Percentiles rank a stretch among this genome's conserved stretches.
phyloP scores from a whole-genome alignment of 805 yeast species.

The Candida hispaniensis region DNA sequence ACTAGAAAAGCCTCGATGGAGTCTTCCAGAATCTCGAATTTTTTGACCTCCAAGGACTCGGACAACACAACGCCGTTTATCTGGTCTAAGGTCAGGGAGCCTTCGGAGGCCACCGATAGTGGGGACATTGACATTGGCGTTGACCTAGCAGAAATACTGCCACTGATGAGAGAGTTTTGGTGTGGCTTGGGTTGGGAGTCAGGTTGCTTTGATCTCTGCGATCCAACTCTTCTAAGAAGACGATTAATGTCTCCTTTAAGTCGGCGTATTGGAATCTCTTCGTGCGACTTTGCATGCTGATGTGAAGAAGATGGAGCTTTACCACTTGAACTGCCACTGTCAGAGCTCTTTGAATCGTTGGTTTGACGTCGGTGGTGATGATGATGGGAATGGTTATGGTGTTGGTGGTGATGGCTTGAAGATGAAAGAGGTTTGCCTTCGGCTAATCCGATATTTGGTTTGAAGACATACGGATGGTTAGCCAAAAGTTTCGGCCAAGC shows the following conservation, averaged over 20 bases:
- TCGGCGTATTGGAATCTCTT: slow-evolving; percentile 24
- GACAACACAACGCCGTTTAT: slow-evolving; percentile 16
- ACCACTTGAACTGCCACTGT: too few species aligned
- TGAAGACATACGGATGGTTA: slow-evolving; percentile 73
- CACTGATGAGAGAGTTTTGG: slow-evolving; percentile 11
- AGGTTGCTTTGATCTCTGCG: slow-evolving; percentile 10
- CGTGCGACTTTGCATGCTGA: slow-evolving; percentile 17
- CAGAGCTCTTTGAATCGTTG: too few species aligned
- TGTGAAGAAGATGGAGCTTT: too few species aligned
- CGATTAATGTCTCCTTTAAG: slow-evolving; percentile 28
- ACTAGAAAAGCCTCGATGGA: slow-evolving; percentile 53
- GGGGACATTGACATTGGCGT: slow-evolving; percentile 12
- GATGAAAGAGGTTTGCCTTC: too few species aligned
- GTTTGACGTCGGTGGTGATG: too few species aligned
- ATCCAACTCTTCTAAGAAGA: slow-evolving; percentile 20
- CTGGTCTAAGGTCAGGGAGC: slow-evolving; percentile 16
- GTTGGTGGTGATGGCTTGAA: too few species aligned
- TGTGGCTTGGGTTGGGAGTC: slow-evolving; percentile 11
- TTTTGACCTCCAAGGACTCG: slow-evolving; percentile 19
- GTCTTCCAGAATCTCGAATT: slow-evolving; percentile 35
- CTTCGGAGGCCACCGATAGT: slow-evolving; percentile 14
- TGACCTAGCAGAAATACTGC: slow-evolving; percentile 12
- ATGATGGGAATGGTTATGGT: slow-evolving; percentile 15
- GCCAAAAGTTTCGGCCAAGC: slow-evolving; percentile 80
- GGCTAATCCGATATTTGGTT: slow-evolving; percentile 56